Conservation (phyloP, 2,329 filamentous ascomycete species). For the Cladosporium sp. region DNA sequence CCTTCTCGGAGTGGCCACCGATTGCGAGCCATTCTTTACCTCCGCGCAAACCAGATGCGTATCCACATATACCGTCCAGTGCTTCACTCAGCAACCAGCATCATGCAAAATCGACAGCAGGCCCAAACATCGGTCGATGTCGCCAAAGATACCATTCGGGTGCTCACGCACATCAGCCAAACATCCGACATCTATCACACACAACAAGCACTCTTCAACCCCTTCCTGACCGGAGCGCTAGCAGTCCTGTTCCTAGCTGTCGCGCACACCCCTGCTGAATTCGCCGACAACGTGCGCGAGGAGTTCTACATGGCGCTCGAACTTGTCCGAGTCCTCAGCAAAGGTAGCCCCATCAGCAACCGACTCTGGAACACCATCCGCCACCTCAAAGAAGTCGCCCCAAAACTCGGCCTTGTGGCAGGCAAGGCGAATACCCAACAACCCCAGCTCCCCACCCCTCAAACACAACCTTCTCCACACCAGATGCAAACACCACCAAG, state of each 20-base stretch:
- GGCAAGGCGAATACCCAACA: constrained; percentile 12
- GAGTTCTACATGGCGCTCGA: constrained; percentile 78
- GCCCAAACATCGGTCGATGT: constrained; percentile 72
- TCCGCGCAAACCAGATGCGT: constrained; percentile 84
- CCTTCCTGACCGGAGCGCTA: constrained; percentile 71
- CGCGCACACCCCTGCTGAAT: constrained; percentile 68
- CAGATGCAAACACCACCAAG: not conserved
- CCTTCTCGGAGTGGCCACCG: constrained; percentile 65
- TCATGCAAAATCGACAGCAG: constrained; percentile 68
- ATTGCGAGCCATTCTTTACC: constrained; percentile 76
- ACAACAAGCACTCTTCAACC: constrained; percentile 74
- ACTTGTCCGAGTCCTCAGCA: constrained; percentile 67
- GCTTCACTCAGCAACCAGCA: constrained; percentile 77
- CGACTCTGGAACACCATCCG: constrained; percentile 69
- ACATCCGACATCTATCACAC: constrained; percentile 67
- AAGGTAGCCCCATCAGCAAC: constrained; percentile 67
- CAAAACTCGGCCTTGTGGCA: constrained; percentile 58
- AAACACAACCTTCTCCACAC: not conserved
- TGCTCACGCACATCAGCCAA: constrained; percentile 66
- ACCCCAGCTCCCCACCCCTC: not conserved
- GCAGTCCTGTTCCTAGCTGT: constrained; percentile 73
- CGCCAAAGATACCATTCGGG: constrained; percentile 71
- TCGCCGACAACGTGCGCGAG: constrained; percentile 63
- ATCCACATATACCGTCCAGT: constrained; percentile 86
- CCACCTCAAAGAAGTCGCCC: constrained; percentile 67